phyloP scores from a whole-genome alignment of 2,329 filamentous ascomycete species.

The Fusarium sororula region DNA sequence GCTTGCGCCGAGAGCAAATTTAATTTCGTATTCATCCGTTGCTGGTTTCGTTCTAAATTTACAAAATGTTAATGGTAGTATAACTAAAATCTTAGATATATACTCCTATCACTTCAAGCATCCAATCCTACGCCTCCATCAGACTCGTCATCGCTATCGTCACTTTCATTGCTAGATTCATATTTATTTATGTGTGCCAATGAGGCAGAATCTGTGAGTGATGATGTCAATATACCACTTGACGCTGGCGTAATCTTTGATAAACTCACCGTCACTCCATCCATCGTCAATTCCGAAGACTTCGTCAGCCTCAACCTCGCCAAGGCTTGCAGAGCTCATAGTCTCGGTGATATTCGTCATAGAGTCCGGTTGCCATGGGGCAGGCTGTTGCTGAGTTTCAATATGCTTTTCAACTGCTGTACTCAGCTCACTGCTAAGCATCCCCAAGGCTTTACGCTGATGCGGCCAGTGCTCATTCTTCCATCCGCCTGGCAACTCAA shows the following conservation, averaged over 20 bases:
- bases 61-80: background rate
- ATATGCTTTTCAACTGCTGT: conserved; percentile 8
- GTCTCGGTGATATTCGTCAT: conserved; percentile 23
- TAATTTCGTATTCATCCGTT: background rate
- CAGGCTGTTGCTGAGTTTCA: background rate
- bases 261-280: background rate
- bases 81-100: background rate
- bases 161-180: background rate
- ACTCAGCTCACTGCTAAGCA: conserved; percentile 17
- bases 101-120: background rate
- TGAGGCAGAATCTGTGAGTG: conserved; percentile 11
- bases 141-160: conserved; percentile 8
- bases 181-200: conserved; percentile 1
- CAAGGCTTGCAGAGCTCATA: background rate
- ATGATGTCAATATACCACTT: background rate
- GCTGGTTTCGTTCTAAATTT: background rate
- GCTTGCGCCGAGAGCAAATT: background rate
- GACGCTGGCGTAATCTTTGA: background rate
- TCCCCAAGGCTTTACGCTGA: conserved; percentile 13
- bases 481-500: conserved; percentile 7
- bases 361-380: conserved; percentile 22
- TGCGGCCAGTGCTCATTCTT: conserved; percentile 12
- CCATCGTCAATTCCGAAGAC: background rate
- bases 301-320: conserved; percentile 4
- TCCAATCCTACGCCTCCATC: conserved; percentile 19